Evolutionary conservation across 371 early-diverging fungal genomes (phyloP).

Genomic region (Rhizopus sp.): DNA sequence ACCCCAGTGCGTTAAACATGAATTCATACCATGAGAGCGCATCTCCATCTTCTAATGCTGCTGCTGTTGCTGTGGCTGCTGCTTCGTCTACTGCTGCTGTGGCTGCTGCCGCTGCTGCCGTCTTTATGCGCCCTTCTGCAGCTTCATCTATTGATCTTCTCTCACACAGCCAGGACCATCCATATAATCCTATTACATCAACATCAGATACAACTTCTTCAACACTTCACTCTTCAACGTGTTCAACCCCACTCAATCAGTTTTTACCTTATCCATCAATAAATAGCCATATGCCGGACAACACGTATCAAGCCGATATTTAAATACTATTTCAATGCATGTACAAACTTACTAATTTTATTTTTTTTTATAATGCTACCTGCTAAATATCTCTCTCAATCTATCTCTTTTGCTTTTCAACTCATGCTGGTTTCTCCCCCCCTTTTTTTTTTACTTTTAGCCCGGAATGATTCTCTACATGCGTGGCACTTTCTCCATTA

Average conservation of each 20-base stretch:
- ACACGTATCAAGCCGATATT: constrained; percentile 22
- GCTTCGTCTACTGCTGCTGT: constrained; percentile 6
- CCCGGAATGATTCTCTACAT: neutral
- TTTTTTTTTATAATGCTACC: neutral
- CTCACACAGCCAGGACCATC: constrained; percentile 18
- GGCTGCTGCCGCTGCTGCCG: constrained; percentile 17
- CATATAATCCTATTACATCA: constrained; percentile 8
- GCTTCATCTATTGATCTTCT: constrained; percentile 11
- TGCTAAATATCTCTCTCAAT: neutral
- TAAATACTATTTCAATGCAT: constrained; percentile 1
- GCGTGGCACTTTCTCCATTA: neutral
- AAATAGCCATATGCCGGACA: constrained; percentile 15
- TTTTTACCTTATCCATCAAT: constrained; percentile 12
- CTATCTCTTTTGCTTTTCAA: neutral
- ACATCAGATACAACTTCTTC: constrained; percentile 11
- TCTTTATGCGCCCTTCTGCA: constrained; percentile 23
- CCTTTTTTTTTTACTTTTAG: neutral
- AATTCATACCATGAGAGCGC: constrained; percentile 23
- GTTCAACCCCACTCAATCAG: neutral
- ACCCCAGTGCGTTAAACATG: constrained; percentile 25
- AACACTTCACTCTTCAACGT: neutral
- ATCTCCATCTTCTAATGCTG: constrained; percentile 6
- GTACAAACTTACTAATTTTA: constrained; percentile 1
- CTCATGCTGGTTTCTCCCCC: neutral
- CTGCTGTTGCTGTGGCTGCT: constrained; percentile 5